phyloP scores from a whole-genome alignment of 2,329 filamentous ascomycete genomes.

The Leptographium lundbergii region DNA sequence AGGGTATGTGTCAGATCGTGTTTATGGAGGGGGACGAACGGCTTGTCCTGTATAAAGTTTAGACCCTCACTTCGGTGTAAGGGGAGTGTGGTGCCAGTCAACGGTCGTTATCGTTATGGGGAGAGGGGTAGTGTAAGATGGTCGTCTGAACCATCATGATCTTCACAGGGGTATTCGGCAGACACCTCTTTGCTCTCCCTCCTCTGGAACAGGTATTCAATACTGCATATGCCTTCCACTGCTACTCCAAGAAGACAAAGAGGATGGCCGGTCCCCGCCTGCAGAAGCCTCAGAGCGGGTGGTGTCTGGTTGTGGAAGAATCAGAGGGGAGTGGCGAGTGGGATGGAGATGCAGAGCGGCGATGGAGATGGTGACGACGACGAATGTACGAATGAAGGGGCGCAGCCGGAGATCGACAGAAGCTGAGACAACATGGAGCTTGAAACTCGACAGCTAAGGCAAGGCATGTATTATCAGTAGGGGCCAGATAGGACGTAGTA shows the following conservation, averaged over 20 bases:
- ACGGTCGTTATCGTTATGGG: not conserved
- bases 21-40: not conserved
- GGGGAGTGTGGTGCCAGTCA: not conserved
- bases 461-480: not conserved
- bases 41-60: not conserved
- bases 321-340: not conserved
- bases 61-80: not conserved
- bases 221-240: not conserved
- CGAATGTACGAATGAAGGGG: constrained; percentile 17
- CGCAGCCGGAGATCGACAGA: constrained; percentile 22
- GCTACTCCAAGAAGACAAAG: not conserved
- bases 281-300: not conserved
- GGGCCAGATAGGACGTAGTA: not conserved
- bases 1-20: not conserved
- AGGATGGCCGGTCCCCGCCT: not conserved
- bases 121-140: constrained; percentile 24
- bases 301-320: not conserved
- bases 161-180: constrained; percentile 19
- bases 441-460: constrained; percentile 21
- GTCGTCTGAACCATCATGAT: constrained; percentile 27
- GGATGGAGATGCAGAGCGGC: not conserved
- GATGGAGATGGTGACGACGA: constrained; percentile 1
- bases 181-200: not conserved
- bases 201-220: not conserved
- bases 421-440: constrained; percentile 27